Evolutionary conservation across 257 asterid genomes (phyloP), one percentile per base, ranked within the genome.

Genomic region (Nicotiana sylvestris): DNA sequence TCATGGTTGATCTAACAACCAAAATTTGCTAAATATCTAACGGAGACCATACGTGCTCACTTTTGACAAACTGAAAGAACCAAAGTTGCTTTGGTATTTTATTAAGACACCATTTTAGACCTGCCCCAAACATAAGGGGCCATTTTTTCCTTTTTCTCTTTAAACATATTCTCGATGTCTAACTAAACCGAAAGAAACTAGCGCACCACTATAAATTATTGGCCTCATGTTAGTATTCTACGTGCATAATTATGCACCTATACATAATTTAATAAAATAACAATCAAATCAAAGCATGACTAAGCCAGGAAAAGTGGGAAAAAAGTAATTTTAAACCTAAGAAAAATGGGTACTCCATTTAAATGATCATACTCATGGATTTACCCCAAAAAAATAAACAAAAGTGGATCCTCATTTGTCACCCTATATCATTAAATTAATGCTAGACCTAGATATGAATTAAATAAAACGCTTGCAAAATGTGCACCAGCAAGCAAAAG

Each of bases 361-460:
- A 76, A 83, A 25, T 81, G 33, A 66, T 81, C 37, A 43, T 70
- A 83, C 46, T 77, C 51, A 78, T 55, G 37, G 56, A 85, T 83
- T 58, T 76, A 76, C 55, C 64, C 76, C 65, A 66, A 39, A 77
- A 72, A 84, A 79, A 77, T 39, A 67, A 25, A 53, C 49, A 78
- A 86, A 88, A 69, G 80, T 62, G 64, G 69, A 82, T 82, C 84
- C 55, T 55, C 78, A 27, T 78, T 87, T 83, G 83, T 82, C 85
- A 85, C 81, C 84, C 85, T 68, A 78, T 51, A 43, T 79, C 62
- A 32, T 65, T 68, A 83, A 83, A 76, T 21, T 65, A 84, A 84
- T 84, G 62, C 56, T 66, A 80, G 64, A 66, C 81, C 72, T 58
- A 81, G 49, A 16, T 30, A 81, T 33, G 21, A 46, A 21, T 53